Base-by-base conservation (phyloP, 1,139 yeast genomes). In the Eremothecium cymbalariae region DNA sequence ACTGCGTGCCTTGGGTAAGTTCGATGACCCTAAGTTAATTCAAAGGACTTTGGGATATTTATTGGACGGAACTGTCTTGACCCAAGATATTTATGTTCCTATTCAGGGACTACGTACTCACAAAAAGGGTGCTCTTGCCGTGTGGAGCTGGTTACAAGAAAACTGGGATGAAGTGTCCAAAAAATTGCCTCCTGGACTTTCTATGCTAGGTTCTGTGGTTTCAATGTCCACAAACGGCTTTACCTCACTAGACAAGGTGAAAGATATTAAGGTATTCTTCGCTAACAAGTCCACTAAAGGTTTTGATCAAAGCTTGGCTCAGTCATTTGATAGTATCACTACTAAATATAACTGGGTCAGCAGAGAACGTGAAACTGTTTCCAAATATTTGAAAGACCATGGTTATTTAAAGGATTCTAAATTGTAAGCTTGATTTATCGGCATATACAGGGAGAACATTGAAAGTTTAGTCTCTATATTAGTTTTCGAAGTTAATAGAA, bases 21-120 rank as follows among this genome's bases (percentile, higher is more conserved):
- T 83, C 53, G 72, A 68, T 42, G 72, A 78, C 45, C 62, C 66
- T 4, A 67, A 65, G 31, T 63, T 83, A 36, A 67, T 81, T 42
- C 63, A 71, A 46, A 77, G 74, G 60, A 76, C 85, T 9, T 64
- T 81, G 34, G 68, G 62, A 3, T 66, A 72, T 51, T 60, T 83
- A 44, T 68, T 83, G 43, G 77, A 82, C 53, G 77, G 85, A 22
- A 73, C 79, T 22, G 65, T 76, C 24, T 68, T 86, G 45, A 78
- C 82, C 53, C 97, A 88, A 65, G 97, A 88, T 59, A 72, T 83
- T 38, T 77, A 77, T 57, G 71, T 79, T 43, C 86, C 94, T 48
- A 67, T 88, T 71, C 72, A 65, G 43, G 86, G 93, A 25, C 64
- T 84, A 62, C 67, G 80, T 50, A 53, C 72, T 12, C 77, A 75